Conservation (phyloP, 164 flowering plant species). For the Euptelea pleiosperma region DNA sequence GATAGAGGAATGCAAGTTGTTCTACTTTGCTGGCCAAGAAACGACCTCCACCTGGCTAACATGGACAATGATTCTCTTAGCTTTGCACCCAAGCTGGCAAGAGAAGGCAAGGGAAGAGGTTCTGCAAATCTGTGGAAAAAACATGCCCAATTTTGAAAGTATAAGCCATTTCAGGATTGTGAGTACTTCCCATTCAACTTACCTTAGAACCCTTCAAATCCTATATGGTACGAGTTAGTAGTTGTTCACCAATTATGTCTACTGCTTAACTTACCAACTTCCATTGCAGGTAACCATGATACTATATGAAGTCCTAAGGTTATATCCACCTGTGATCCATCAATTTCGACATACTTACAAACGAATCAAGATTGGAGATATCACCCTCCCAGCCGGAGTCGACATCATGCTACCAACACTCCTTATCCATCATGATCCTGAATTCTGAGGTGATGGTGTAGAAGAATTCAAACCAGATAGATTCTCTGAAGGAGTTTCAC, state of each 20-base stretch:
- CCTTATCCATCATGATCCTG: constrained; percentile 13
- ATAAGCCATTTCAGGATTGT: constrained; percentile 40
- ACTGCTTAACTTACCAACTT: background rate
- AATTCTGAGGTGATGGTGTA: constrained; percentile 15
- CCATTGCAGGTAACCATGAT: constrained; percentile 30
- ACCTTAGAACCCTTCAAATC: too few species aligned
- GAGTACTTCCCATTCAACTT: constrained; percentile 7
- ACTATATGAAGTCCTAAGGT: constrained; percentile 15
- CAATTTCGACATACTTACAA: constrained; percentile 7
- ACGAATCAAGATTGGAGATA: constrained; percentile 5
- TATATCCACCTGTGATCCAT: constrained; percentile 17
- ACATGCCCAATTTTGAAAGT: constrained; percentile 26
- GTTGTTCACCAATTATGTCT: too few species aligned
- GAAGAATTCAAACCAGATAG: constrained; percentile 18
- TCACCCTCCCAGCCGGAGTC: constrained; percentile 14
- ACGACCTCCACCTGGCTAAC: constrained; percentile 40
- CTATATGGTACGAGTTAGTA: too few species aligned
- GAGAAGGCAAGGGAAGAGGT: constrained; percentile 51
- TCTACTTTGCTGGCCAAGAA: constrained; percentile 53
- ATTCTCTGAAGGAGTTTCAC: constrained; percentile 12
- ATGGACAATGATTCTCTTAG: constrained; percentile 43
- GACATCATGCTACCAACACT: constrained; percentile 6
- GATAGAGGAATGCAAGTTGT: constrained; percentile 50
- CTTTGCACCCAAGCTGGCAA: constrained; percentile 48
- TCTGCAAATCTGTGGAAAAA: constrained; percentile 23